Evolutionary conservation across 2,329 filamentous ascomycete species (phyloP), one percentile per base, ranked within the genome.

Genomic region (Aphanoascus verrucosus): DNA sequence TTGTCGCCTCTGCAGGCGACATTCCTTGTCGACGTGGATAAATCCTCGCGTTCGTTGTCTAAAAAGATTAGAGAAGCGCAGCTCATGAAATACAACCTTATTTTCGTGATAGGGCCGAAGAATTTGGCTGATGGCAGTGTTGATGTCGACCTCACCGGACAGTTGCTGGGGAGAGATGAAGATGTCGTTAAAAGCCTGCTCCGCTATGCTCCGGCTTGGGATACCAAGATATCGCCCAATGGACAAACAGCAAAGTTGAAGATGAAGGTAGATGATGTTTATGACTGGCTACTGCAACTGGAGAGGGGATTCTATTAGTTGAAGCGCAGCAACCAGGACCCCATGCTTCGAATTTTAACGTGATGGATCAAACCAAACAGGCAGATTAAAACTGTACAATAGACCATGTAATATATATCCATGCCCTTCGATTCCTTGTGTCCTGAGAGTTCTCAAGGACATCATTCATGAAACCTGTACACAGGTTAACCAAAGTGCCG

Each of bases 11-110:
- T 74, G 6, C 74, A 77, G n/a, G 77, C 81, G 1, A 83, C 82
- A 5, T 74, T 90, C 42, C 73, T 79, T 12, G 79, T 94, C 32
- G 86, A 91, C 56, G 65, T 89, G 14, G 86, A 93, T 62, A 75
- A 73, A 34, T 83, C 79, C 51, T 72, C 76, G 12, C 77, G 81
- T 49, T 75, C 79, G 0, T 66, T 94, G 7, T 75, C 77, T 1
- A 79, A 82, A 64, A 94, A 93, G 67, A 77, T 88, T 19, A 76
- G 77, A 32, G 81, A 86, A 63, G 88, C 88, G n/a, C 83, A 79
- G 58, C 65, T 69, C 46, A 84, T 82, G 67, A 83, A 83, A 40
- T 93, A 90, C 65, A 82, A 85, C 51, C 74, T 86, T 53, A 81
- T 93, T 50, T 76, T 88, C 32, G 81, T 89, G 1, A 73, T 93